These are phyloP conservation scores for Leptodermis oblonga DNA, from an alignment of 257 asterid genomes.

Conservation along the genomic window DNA sequence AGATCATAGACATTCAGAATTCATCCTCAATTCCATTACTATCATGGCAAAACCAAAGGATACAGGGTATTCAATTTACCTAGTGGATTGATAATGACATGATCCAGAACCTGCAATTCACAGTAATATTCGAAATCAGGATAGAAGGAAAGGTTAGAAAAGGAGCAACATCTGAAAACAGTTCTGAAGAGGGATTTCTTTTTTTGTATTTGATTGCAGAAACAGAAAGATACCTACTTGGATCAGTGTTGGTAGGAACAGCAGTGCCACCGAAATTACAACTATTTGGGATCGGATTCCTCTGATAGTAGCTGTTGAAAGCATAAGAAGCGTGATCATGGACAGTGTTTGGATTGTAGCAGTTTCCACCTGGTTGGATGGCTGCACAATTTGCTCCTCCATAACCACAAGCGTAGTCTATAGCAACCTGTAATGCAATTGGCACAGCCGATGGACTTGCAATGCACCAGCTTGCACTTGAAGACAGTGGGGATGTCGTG, in stretches of 20 bases:
- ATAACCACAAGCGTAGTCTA: constrained; percentile 70
- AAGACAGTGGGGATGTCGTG: constrained; percentile 33
- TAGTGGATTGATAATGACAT: constrained; percentile 62
- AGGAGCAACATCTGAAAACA: not conserved
- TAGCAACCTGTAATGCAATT: constrained; percentile 48
- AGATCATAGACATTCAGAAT: not conserved
- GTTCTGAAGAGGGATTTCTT: not conserved
- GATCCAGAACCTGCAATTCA: constrained; percentile 58
- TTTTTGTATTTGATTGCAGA: not conserved
- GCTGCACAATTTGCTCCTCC: constrained; percentile 67
- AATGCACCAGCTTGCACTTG: constrained; percentile 73
- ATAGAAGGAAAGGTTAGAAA: not conserved
- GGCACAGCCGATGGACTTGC: constrained; percentile 55
- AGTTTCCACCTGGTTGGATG: constrained; percentile 48
- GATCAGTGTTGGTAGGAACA: constrained; percentile 59
- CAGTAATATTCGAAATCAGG: not conserved
- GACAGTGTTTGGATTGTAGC: constrained; percentile 45
- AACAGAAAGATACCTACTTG: constrained; percentile 41
- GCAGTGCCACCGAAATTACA: constrained; percentile 76
- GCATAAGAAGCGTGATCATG: constrained; percentile 66
- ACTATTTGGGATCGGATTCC: constrained; percentile 64
- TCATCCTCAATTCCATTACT: not conserved
- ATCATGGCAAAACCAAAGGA: not conserved
- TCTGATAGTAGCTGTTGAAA: constrained; percentile 59
- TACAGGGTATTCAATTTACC: constrained; percentile 42